Evolutionary conservation across 73 alveolate species (phyloP).

Genomic region (Paramecium primaurelia): DNA sequence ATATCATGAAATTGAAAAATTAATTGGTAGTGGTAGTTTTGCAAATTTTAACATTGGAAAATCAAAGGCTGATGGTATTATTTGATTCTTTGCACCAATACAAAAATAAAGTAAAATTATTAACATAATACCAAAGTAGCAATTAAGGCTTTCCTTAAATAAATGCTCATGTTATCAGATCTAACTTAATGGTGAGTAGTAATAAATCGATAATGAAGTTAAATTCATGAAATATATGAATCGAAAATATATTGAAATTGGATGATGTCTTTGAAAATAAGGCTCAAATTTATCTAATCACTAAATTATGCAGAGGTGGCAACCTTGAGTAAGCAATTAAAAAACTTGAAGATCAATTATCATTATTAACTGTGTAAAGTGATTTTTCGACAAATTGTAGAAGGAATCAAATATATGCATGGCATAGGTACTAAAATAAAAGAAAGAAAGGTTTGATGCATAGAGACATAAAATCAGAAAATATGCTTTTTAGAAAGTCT

Average conservation of each 20-base stretch:
- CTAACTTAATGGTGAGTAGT: neutral
- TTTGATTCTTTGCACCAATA: too few relatives aligned
- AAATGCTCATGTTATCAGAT: neutral
- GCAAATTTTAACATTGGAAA: neutral
- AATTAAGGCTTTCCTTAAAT: neutral
- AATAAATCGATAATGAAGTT: neutral
- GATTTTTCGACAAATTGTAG: conserved; percentile 1
- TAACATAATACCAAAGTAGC: conserved; percentile 31
- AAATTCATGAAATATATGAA: neutral
- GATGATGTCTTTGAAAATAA: conserved; percentile 38
- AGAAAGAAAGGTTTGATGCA: neutral
- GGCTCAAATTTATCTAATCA: conserved; percentile 16
- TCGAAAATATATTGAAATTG: neutral
- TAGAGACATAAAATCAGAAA: conserved; percentile 18
- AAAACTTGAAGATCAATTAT: conserved; percentile 10
- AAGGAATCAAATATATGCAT: conserved; percentile 1
- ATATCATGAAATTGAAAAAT: conserved; percentile 21
- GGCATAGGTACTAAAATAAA: neutral
- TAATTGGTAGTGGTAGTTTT: conserved; percentile 35
- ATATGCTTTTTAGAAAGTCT: neutral
- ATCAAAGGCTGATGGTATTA: conserved; percentile 4
- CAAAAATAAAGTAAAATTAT: too few relatives aligned
- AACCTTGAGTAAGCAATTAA: neutral
- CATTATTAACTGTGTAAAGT: conserved; percentile 11
- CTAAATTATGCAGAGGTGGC: conserved; percentile 26